Evolutionary conservation across 257 asterid species (phyloP).

Genomic region (Nicotiana knightiana): DNA sequence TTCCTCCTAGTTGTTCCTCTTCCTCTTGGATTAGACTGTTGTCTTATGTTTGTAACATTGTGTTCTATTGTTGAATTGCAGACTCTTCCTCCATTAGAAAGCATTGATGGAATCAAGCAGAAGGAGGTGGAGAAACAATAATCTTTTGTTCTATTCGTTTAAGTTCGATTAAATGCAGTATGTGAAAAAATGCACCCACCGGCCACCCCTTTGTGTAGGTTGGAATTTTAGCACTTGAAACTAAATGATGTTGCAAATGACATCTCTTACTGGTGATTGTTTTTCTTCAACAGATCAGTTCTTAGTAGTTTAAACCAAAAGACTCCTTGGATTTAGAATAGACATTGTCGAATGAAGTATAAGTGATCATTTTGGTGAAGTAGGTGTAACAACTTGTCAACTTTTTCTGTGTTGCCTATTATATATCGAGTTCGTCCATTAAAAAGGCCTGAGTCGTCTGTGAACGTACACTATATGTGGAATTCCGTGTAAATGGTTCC

Average conservation of each 20-base stretch:
- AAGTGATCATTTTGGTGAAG: not conserved
- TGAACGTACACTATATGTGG: no score
- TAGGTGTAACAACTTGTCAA: no score
- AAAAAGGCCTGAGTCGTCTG: no score
- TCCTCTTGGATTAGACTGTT: not conserved
- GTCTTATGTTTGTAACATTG: not conserved
- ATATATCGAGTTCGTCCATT: no score
- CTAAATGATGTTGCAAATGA: not conserved
- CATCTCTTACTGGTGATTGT: not conserved
- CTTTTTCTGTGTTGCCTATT: no score
- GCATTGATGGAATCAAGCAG: constrained; percentile 13
- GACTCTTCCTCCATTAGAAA: constrained; percentile 34
- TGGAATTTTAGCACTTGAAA: not conserved
- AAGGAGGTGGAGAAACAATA: constrained; percentile 24
- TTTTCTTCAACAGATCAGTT: not conserved
- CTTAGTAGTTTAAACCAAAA: not conserved
- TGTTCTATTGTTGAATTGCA: constrained; percentile 14
- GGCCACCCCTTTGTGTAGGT: not conserved
- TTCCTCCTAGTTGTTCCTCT: not conserved
- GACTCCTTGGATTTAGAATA: not conserved
- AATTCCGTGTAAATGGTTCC: no score
- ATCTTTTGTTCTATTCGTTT: not conserved
- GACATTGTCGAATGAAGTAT: not conserved
- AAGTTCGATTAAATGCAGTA: not conserved
- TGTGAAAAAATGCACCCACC: not conserved